Conservation (phyloP, 768 basidiomycete genomes). For the Leccinum imitatum region DNA sequence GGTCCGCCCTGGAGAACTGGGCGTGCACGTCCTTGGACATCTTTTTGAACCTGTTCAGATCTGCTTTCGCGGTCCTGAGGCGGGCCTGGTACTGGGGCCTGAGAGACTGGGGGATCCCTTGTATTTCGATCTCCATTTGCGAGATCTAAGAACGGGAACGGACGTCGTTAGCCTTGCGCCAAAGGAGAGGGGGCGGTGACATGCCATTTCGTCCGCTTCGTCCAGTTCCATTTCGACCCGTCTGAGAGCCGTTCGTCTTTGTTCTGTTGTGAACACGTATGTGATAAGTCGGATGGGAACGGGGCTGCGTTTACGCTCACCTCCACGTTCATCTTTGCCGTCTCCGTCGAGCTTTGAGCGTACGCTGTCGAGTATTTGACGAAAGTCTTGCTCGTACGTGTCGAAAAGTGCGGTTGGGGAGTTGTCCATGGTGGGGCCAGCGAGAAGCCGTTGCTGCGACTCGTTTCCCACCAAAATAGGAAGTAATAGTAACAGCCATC, state of each 20-base stretch:
- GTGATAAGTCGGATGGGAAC: constrained; percentile 2
- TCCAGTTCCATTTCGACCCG: constrained; percentile 94
- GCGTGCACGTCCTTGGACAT: constrained; percentile 70
- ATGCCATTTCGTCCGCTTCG: constrained; percentile 96
- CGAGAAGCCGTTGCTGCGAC: constrained; percentile 20
- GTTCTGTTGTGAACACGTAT: constrained; percentile 49
- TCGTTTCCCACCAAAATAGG: constrained; percentile 24
- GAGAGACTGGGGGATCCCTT: constrained; percentile 87
- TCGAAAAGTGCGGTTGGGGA: constrained; percentile 86
- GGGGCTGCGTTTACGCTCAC: constrained; percentile 40
- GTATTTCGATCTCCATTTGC: constrained; percentile 99
- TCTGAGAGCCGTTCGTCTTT: constrained; percentile 75
- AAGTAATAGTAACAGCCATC: constrained; percentile 19
- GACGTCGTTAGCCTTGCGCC: constrained; percentile 3
- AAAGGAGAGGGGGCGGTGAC: constrained; percentile 18
- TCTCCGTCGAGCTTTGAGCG: constrained; percentile 75
- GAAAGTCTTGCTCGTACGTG: constrained; percentile 91
- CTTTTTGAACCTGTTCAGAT: constrained; percentile 79
- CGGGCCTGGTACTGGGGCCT: constrained; percentile 74
- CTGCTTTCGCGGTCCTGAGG: constrained; percentile 71
- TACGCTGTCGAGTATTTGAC: constrained; percentile 74
- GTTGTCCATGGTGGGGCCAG: constrained; percentile 57
- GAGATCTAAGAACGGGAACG: constrained; percentile 60
- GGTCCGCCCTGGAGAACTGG: constrained; percentile 69
- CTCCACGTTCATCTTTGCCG: constrained; percentile 63